Base-by-base conservation (phyloP, 805 yeast species). In the Clavispora santaluciae region DNA sequence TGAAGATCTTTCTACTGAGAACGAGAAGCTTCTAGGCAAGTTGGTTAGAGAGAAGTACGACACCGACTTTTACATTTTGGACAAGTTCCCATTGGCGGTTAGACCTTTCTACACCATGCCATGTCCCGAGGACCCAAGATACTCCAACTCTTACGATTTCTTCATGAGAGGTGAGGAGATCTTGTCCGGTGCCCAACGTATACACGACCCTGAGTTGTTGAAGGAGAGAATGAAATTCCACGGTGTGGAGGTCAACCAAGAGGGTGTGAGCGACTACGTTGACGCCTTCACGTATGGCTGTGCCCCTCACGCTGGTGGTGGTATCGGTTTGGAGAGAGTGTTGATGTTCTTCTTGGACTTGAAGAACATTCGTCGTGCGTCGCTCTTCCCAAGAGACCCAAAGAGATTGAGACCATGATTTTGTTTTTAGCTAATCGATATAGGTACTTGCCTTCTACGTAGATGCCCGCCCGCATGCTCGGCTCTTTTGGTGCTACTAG, bases 91-190 rank as follows among this genome's bases (percentile, higher is more conserved):
- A 57, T 75, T 89, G 60, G 93, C 87, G 22, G 79, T 90, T 41
- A 83, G 99, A 75, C 99, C 99, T 43, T 93, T 93, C 79, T 93
- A 93, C 78, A 93, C 99, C 36, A 93, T 93, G 99, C 98, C 99
- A 48, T 96, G 89, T 64, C 76, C 98, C 15, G 83, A 80, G 58
- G 90, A 93, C 70, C 80, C 95, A 49, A 76, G 83, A 55, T 90
- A 90, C 72, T 90, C 98, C 49, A 93, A 93, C 79, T 91, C 98
- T 16, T 93, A 91, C 63, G 99, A 93, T 72, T 93, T 93, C 83
- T 93, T 93, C 78, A 93, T 93, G 99, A 85, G 99, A 74, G 99
- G 99, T 63, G 99, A 93, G 73, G 99, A 93, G 72, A 93, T 93
- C 57, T 72, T 93, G 54, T 88, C 96, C n/a, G 99, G 99, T 58